These are phyloP conservation scores for Picochlorum sp. DNA, from an alignment of 139 green algal species.

Conservation along the genomic window DNA sequence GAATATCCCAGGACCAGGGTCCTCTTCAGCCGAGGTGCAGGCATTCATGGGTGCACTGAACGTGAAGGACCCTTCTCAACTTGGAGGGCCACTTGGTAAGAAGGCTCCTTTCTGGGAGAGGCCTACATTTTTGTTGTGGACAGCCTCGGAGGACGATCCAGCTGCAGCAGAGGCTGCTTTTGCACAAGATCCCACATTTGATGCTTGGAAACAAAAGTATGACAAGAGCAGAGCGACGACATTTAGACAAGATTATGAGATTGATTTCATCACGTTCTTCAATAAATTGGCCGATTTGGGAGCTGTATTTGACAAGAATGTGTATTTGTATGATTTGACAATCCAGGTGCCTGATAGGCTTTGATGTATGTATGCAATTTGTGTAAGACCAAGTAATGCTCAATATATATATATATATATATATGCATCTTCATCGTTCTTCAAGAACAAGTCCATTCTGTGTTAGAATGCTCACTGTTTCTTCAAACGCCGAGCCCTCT, in stretches of 20 bases:
- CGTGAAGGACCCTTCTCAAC: constrained; percentile 12
- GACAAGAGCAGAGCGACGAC: constrained; percentile 44
- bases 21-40: constrained; percentile 34
- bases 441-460: background rate
- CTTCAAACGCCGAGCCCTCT: constrained; percentile 21
- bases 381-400: background rate
- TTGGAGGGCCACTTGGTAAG: constrained; percentile 33
- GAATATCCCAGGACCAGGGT: constrained; percentile 25
- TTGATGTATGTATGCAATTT: constrained; percentile 1
- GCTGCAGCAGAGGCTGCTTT: constrained; percentile 17
- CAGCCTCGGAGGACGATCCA: constrained; percentile 14
- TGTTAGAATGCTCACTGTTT: background rate
- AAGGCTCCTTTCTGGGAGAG: constrained; percentile 69
- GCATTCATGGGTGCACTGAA: constrained; percentile 34
- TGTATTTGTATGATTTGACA: constrained; percentile 45
- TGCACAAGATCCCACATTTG: constrained; percentile 24
- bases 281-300: constrained; percentile 49
- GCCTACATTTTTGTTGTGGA: constrained; percentile 46
- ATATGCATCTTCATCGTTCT: background rate
- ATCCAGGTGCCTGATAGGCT: constrained; percentile 9
- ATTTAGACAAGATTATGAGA: constrained; percentile 46
- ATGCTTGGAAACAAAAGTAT: constrained; percentile 47
- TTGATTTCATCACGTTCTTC: constrained; percentile 63
- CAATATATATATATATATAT: background rate
- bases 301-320: constrained; percentile 51